Conservation (phyloP, 192 early-diverging fungal species). For the Polychytrium aggregatum region DNA sequence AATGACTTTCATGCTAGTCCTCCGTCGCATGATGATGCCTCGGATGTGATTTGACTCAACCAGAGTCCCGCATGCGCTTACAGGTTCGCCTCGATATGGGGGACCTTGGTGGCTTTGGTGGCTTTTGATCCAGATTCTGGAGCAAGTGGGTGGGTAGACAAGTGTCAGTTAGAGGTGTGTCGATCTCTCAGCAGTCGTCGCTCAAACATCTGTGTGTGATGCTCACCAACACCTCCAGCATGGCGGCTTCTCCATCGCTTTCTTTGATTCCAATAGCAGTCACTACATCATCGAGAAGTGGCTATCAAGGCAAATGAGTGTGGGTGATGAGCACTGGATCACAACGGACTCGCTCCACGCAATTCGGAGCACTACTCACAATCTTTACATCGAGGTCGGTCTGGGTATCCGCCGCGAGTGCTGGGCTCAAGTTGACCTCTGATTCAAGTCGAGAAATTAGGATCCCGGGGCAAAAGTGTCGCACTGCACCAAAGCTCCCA, state of each 20-base stretch:
- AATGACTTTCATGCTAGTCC: no score
- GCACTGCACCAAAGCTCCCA: neutral
- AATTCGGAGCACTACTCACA: constrained; percentile 5
- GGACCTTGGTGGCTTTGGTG: no score
- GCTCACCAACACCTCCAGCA: no score
- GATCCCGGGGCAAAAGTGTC: neutral
- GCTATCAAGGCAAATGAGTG: neutral
- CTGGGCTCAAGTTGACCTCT: constrained; percentile 38
- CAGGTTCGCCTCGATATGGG: no score
- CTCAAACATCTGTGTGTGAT: no score
- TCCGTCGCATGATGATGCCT: no score
- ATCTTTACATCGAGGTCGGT: constrained; percentile 31
- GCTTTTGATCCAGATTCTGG: no score
- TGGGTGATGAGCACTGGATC: neutral
- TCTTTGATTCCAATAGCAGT: constrained; percentile 12
- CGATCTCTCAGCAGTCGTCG: no score
- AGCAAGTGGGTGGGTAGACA: no score
- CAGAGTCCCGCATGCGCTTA: no score
- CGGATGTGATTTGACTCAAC: no score
- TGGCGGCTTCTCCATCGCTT: constrained; percentile 1
- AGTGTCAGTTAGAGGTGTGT: no score
- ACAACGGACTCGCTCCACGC: neutral
- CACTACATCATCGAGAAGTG: constrained; percentile 21
- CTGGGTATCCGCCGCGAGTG: constrained; percentile 25
- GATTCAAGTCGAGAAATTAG: neutral